Evolutionary conservation across 2,329 filamentous ascomycete genomes (phyloP).

Genomic region (Madurella fahalii): DNA sequence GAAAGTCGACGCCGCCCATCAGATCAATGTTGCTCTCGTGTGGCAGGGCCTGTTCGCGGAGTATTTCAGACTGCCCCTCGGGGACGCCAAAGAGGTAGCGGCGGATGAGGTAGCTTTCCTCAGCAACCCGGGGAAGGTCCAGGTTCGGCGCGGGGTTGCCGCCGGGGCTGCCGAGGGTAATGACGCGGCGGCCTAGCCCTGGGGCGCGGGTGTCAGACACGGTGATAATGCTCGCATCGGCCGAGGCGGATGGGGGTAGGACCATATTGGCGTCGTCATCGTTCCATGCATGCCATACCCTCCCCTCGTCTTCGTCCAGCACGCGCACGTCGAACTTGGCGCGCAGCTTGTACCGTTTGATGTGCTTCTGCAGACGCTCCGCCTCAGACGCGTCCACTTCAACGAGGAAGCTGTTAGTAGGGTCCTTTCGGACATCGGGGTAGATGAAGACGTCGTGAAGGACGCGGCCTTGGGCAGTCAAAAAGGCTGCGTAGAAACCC

Average conservation of each 20-base stretch:
- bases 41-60: slow-evolving; percentile 67
- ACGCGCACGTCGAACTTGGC: slow-evolving; percentile 69
- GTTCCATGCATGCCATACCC: slow-evolving; percentile 73
- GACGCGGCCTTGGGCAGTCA: slow-evolving; percentile 80
- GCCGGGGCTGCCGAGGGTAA: slow-evolving; percentile 25
- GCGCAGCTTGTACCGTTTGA: slow-evolving; percentile 82
- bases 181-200: slow-evolving; percentile 50
- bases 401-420: slow-evolving; percentile 60
- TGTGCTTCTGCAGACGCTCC: slow-evolving; percentile 60
- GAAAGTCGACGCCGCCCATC: slow-evolving; percentile 82
- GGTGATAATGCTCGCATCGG: slow-evolving; percentile 27
- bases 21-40: slow-evolving; percentile 88
- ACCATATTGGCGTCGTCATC: slow-evolving; percentile 33
- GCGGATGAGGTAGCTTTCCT: slow-evolving; percentile 66
- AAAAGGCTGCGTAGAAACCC: slow-evolving; percentile 76
- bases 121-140: slow-evolving; percentile 33
- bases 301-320: slow-evolving; percentile 60
- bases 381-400: slow-evolving; percentile 74
- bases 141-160: slow-evolving; percentile 14
- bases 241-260: neutral
- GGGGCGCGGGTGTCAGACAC: slow-evolving; percentile 52
- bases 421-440: slow-evolving; percentile 41
- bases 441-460: slow-evolving; percentile 91
- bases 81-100: slow-evolving; percentile 77
- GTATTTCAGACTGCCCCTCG: slow-evolving; percentile 79